A percentile compares a stretch with the other conserved stretches of the same genome.
These are phyloP conservation scores for Betula pendula DNA, from an alignment of 306 rosid genomes.

Conservation along the genomic window DNA sequence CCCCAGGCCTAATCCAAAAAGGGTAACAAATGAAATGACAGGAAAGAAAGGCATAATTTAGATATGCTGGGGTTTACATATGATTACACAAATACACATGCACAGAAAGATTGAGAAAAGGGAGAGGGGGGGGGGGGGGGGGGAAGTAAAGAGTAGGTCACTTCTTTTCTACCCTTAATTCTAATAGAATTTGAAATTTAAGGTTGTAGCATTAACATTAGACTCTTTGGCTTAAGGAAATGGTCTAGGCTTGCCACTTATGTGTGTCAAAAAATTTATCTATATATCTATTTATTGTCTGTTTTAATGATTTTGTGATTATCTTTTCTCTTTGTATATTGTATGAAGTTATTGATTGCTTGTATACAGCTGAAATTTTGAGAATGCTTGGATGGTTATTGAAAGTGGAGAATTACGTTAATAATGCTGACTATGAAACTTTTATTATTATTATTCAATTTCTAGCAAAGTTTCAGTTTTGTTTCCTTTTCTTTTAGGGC, in stretches of 20 bases:
- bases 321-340: not conserved
- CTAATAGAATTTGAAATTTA: not conserved
- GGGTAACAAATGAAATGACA: not conserved
- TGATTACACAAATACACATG: not conserved
- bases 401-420: not conserved
- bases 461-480: not conserved
- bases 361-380: not conserved
- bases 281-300: not conserved
- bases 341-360: not conserved
- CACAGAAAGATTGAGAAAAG: not conserved
- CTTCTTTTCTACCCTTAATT: not conserved
- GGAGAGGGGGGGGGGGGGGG: too few relatives aligned
- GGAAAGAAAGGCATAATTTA: too few relatives aligned
- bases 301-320: not conserved
- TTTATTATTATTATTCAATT: not conserved
- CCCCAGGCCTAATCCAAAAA: too few relatives aligned
- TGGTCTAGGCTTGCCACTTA: not conserved
- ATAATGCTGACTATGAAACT: not conserved
- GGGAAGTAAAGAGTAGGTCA: too few relatives aligned
- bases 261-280: not conserved
- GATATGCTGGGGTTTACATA: not conserved
- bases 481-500: constrained; percentile 32
- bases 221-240: not conserved
- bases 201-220: not conserved
- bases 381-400: not conserved